Conservation (phyloP, 768 basidiomycete genomes). For the Suillus paluster region DNA sequence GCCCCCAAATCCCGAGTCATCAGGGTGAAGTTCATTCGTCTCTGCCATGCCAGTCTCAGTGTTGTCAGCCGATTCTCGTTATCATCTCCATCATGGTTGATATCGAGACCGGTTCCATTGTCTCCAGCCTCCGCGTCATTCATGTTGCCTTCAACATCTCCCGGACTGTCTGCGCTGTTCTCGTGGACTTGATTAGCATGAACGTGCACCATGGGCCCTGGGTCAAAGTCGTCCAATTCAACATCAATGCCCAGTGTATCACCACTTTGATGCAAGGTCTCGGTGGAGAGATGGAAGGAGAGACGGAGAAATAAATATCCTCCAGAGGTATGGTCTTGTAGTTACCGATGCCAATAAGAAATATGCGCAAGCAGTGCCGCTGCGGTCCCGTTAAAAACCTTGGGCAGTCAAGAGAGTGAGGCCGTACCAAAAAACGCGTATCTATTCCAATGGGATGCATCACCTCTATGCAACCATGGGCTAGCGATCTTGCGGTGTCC, state of each 20-base stretch:
- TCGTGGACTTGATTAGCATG: neutral
- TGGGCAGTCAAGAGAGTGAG: neutral
- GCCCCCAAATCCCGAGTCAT: neutral
- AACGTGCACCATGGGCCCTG: neutral
- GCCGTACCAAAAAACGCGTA: slow-evolving; percentile 7
- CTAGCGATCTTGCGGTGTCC: neutral
- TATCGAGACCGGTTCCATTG: neutral
- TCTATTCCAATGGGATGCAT: slow-evolving; percentile 6
- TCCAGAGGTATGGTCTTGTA: neutral
- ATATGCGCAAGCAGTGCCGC: slow-evolving; percentile 2
- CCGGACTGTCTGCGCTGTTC: neutral
- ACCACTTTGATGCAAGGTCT: slow-evolving; percentile 1
- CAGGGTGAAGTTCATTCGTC: neutral
- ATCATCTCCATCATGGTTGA: neutral
- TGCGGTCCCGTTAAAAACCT: neutral
- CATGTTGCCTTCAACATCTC: neutral
- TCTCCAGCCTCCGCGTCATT: neutral
- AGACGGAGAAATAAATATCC: neutral
- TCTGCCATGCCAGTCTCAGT: neutral
- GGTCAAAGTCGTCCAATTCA: too few relatives aligned
- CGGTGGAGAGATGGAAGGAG: neutral
- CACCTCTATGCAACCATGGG: slow-evolving; percentile 6
- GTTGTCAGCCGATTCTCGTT: neutral
- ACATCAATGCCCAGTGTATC: slow-evolving; percentile 3
- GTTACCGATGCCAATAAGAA: too few relatives aligned